Evolutionary conservation across 2,329 filamentous ascomycete species (phyloP), one percentile per base, ranked within the genome.

Genomic region (Aspergillus carbonarius): DNA sequence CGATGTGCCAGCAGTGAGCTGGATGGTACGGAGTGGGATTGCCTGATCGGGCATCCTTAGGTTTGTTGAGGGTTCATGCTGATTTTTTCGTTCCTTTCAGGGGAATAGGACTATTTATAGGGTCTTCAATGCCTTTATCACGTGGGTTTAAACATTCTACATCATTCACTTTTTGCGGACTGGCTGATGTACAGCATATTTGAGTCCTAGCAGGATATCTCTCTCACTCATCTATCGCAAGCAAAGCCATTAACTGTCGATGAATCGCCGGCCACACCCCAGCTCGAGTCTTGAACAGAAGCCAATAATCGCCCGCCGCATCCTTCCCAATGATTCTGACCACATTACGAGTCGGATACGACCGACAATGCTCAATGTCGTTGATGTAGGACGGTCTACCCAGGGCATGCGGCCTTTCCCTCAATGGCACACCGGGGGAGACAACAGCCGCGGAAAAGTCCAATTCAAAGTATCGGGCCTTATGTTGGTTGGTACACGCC

Each of bases 401-500:
- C 7, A 47, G 13, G 10, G 17, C 25, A 48, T 60, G 57, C 4
- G 56, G 50, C 12, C 60, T 27, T 32, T 56, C 25, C 12, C 18
- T 18, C 25, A 40, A 9, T 12, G 57, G 50, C 18, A 48, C 35
- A 15, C 58, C 58, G 1, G 25, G 4, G 64, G 40, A 51, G 30
- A 66, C 20, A 46, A 73, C 32, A 15, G 69, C 64, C 17, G 56
- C 47, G 47, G 69, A 68, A 49, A 81, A 80, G 62, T 81, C 76
- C 12, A 68, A 61, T 1, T 71, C 63, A 46, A 72, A 74, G 23
- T 80, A 66, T 32, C 72, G 66, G 4, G 70, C 75, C 42, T 74
- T 75, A 9, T 70, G 65, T 74, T 75, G 78, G 60, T 81, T 81
- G 5, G 71, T 75, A 34, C 74, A 68, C 3, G 67, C 60, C 17